Percentiles rank a stretch among this genome's conserved stretches.
Conservation (phyloP, 2,329 filamentous ascomycete species). For the Hypoxylon sp. region DNA sequence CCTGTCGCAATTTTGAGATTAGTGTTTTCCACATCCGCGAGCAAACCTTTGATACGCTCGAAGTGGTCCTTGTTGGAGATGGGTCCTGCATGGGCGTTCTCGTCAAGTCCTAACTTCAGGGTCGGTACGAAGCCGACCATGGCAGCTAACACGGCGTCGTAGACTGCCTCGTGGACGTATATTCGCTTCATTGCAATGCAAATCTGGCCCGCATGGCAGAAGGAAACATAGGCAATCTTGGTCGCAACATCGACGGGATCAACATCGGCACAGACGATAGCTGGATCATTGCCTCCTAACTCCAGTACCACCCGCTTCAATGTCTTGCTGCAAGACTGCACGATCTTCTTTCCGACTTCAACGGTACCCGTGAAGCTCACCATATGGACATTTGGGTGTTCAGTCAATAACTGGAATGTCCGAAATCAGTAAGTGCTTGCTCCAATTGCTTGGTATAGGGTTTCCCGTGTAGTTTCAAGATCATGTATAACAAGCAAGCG, state of each 20-base stretch:
- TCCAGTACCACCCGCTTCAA: constrained; percentile 74
- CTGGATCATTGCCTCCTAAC: constrained; percentile 61
- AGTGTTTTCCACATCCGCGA: constrained; percentile 44
- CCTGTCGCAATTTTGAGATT: constrained; percentile 43
- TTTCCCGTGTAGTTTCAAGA: no score
- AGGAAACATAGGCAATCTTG: constrained; percentile 10
- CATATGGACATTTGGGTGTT: constrained; percentile 73
- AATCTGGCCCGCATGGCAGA: constrained; percentile 66
- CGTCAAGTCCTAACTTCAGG: constrained; percentile 27
- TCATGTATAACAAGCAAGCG: no score
- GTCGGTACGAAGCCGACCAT: constrained; percentile 56
- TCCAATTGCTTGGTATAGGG: no score
- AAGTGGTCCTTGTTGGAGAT: constrained; percentile 49
- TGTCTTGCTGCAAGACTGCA: constrained; percentile 68
- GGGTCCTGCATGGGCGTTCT: not conserved
- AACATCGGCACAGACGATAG: constrained; percentile 71
- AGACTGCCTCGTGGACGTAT: constrained; percentile 67
- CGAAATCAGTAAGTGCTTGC: not conserved
- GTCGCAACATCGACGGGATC: constrained; percentile 57
- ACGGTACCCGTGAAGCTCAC: constrained; percentile 75
- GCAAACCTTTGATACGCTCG: constrained; percentile 47
- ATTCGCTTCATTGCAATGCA: constrained; percentile 67
- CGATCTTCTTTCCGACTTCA: constrained; percentile 72
- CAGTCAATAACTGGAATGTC: constrained; percentile 61
- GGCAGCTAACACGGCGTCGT: constrained; percentile 59